Base-by-base conservation (phyloP, 2,329 filamentous ascomycete genomes). In the Penicillium hordei region DNA sequence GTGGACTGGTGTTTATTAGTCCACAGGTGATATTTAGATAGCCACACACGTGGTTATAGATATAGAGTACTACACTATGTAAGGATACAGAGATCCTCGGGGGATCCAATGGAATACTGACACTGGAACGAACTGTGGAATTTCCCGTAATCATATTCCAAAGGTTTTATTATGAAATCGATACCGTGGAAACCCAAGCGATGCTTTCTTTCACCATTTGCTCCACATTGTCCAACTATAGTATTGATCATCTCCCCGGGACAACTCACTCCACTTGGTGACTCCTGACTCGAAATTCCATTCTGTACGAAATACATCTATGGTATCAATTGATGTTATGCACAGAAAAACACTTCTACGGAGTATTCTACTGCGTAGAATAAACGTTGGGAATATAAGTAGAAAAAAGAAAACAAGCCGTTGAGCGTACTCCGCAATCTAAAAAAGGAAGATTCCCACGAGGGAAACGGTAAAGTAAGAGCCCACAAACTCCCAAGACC, bases 231-330 rank as follows among this genome's bases (percentile, higher is more conserved):
- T 52, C 61, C 63, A 54, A 60, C 53, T 31, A n/a, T 44, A 55
- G 63, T 53, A 65, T 53, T 0, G 63, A 65, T 64, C 63, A 58
- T 48, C 58, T 60, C 51, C 52, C 63, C 57, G 48, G 55, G 51
- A 48, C 58, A 54, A 61, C 40, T 52, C 50, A 50, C 58, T 53
- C 61, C 55, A 62, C 55, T 55, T 53, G 17, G 25, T 29, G 42
- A 31, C 57, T 62, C 59, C 60, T 61, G 60, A 55, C 44, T 55
- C 42, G 39, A 51, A 42, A 40, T 52, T 25, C 50, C 15, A 27
- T 17, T 39, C 15, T 10, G n/a, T 39, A 39, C 42, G 27, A 27
- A 43, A 19, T 23, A 23, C 38, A 40, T 21, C 23, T 5, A 19
- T 38, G n/a, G 19, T 25, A 23, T 29, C 31, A 33, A 33, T 33